phyloP scores from a whole-genome alignment of 805 yeast species.

The Ogataea salicorniae region DNA sequence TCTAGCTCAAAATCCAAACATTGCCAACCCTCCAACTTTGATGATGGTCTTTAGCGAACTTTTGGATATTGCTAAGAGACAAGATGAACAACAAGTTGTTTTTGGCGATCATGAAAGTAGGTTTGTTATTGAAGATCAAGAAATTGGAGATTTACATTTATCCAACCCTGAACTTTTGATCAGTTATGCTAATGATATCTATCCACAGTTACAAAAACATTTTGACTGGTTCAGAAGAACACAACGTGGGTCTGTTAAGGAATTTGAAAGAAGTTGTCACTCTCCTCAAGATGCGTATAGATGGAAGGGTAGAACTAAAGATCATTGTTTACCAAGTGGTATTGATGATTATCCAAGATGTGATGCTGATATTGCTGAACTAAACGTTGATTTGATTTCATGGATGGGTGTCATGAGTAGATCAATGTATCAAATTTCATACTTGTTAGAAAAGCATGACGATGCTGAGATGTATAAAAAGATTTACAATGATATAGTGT shows the following conservation, averaged over 20 bases:
- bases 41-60: conserved; percentile 65
- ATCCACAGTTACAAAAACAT: conserved; percentile 72
- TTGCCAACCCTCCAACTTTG: conserved; percentile 94
- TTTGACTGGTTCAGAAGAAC: conserved; percentile 81
- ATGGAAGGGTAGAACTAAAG: conserved; percentile 88
- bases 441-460: conserved; percentile 48
- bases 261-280: conserved; percentile 57
- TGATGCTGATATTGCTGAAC: conserved; percentile 79
- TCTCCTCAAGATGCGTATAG: conserved; percentile 64
- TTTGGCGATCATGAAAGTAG: conserved; percentile 21
- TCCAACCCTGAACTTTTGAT: conserved; percentile 54
- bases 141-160: conserved; percentile 49
- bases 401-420: conserved; percentile 95
- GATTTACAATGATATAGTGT: conserved; percentile 51
- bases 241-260: conserved; percentile 70
- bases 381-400: conserved; percentile 81
- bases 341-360: conserved; percentile 94
- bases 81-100: conserved; percentile 14
- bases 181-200: conserved; percentile 56
- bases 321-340: conserved; percentile 89
- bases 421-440: conserved; percentile 72
- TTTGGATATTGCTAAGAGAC: conserved; percentile 39
- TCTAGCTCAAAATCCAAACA: conserved; percentile 77
- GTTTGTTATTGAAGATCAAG: conserved; percentile 23
- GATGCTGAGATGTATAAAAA: conserved; percentile 52